phyloP scores from a whole-genome alignment of 768 basidiomycete genomes.

The Hydnomerulius pinastri region DNA sequence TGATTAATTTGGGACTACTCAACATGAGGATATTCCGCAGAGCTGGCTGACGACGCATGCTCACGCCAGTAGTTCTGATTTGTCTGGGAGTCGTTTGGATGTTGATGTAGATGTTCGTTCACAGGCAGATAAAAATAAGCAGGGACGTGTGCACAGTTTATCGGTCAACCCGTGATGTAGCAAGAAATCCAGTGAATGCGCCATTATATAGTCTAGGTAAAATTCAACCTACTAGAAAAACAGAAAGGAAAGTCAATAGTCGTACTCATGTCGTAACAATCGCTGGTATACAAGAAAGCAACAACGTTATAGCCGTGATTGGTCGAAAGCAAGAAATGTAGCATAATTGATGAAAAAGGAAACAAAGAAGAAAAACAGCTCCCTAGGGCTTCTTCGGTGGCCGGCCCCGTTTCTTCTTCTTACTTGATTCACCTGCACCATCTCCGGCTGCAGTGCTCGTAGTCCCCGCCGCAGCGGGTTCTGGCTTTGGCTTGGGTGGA shows the following conservation, averaged over 20 bases:
- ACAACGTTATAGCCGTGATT: slow-evolving; percentile 7
- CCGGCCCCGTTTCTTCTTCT: slow-evolving; percentile 73
- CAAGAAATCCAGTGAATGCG: slow-evolving; percentile 28
- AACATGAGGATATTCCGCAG: slow-evolving; percentile 36
- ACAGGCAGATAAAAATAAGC: slow-evolving; percentile 36
- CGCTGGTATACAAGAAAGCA: slow-evolving; percentile 34
- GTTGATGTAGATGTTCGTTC: slow-evolving; percentile 23
- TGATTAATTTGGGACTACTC: slow-evolving; percentile 35
- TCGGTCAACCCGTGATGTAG: slow-evolving; percentile 10
- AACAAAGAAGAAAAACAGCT: slow-evolving; percentile 5
- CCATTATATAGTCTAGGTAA: slow-evolving; percentile 38
- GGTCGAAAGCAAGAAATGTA: slow-evolving; percentile 31
- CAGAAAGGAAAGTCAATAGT: slow-evolving; percentile 36
- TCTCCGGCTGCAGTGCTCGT: slow-evolving; percentile 31
- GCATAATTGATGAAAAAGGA: slow-evolving; percentile 25
- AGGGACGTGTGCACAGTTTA: slow-evolving; percentile 19
- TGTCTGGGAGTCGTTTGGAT: slow-evolving; percentile 19
- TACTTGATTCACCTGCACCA: slow-evolving; percentile 47
- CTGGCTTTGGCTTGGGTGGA: slow-evolving; percentile 68
- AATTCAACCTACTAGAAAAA: slow-evolving; percentile 35
- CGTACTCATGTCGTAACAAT: slow-evolving; percentile 35
- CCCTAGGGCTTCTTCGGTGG: slow-evolving; percentile 51
- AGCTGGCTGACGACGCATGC: slow-evolving; percentile 24
- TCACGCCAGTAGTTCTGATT: slow-evolving; percentile 6
- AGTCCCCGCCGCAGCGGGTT: slow-evolving; percentile 39